These are phyloP conservation scores for Pythium coloratum DNA, from an alignment of 352 stramenopile genomes.

Conservation along the genomic window DNA sequence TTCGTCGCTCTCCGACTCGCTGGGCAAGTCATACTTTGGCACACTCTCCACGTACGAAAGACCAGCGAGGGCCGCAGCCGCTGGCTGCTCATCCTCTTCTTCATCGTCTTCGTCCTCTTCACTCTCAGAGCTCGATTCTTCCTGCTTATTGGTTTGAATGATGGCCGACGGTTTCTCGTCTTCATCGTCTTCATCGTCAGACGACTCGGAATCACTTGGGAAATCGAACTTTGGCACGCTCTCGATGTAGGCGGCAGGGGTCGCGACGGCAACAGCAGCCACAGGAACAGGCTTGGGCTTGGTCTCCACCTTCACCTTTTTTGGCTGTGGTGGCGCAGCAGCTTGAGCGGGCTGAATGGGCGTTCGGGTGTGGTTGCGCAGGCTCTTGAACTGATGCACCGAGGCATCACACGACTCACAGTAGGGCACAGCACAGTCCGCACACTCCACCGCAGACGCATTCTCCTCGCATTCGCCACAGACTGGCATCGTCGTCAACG, in stretches of 20 bases:
- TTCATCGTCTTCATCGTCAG: slow-evolving; percentile 19
- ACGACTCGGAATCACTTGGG: slow-evolving; percentile 28
- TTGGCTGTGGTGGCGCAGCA: slow-evolving; percentile 3
- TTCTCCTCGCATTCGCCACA: slow-evolving; percentile 59
- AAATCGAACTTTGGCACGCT: slow-evolving; percentile 29
- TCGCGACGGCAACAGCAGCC: background rate
- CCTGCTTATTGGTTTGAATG: background rate
- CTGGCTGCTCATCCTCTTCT: slow-evolving; percentile 4
- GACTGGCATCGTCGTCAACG: slow-evolving; percentile 24
- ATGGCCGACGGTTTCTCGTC: background rate
- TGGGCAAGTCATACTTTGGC: slow-evolving; percentile 57
- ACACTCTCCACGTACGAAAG: slow-evolving; percentile 57
- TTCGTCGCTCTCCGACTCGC: slow-evolving; percentile 42
- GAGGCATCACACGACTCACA: slow-evolving; percentile 55
- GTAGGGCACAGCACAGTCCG: slow-evolving; percentile 59
- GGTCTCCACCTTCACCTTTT: slow-evolving; percentile 18
- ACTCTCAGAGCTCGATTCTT: slow-evolving; percentile 6
- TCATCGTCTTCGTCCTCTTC: slow-evolving; percentile 17
- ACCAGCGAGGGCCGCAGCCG: slow-evolving; percentile 9
- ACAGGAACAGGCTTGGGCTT: slow-evolving; percentile 3
- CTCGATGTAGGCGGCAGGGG: slow-evolving; percentile 18
- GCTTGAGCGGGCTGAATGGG: background rate
- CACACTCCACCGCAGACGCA: slow-evolving; percentile 42
- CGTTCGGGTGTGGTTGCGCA: slow-evolving; percentile 47
- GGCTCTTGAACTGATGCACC: slow-evolving; percentile 76